Percentiles rank a stretch among this genome's conserved stretches.
phyloP scores from a whole-genome alignment of 73 alveolate genomes.

The Paramecium caudatum region DNA sequence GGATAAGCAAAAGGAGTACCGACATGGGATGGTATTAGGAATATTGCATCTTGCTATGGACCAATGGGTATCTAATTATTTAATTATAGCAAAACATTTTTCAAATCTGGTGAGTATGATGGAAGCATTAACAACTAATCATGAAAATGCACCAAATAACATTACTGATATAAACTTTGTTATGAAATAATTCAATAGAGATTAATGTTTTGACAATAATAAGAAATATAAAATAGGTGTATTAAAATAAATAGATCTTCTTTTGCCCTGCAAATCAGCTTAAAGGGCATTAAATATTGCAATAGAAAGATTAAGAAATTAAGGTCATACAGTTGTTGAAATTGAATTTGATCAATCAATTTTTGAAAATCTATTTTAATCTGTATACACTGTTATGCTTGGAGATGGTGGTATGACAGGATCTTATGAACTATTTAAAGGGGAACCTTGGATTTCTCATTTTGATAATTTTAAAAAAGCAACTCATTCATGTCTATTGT shows the following conservation, averaged over 20 bases:
- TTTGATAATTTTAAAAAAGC: slow-evolving; percentile 50
- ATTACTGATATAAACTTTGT: slow-evolving; percentile 45
- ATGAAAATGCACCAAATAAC: slow-evolving; percentile 3
- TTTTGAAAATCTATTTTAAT: background rate
- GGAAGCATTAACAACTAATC: slow-evolving; percentile 28
- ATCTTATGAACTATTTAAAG: slow-evolving; percentile 39
- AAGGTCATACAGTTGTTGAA: slow-evolving; percentile 72
- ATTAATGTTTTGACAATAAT: slow-evolving; percentile 8
- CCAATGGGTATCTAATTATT: slow-evolving; percentile 62
- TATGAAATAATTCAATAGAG: background rate
- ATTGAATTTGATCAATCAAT: slow-evolving; percentile 48
- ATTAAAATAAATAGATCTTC: slow-evolving; percentile 6
- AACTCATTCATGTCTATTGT: background rate
- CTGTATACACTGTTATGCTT: slow-evolving; percentile 29
- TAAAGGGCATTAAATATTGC: slow-evolving; percentile 69
- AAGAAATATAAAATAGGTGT: slow-evolving; percentile 58
- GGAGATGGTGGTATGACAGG: slow-evolving; percentile 66
- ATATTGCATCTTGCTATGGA: slow-evolving; percentile 72
- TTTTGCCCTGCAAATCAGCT: slow-evolving; percentile 62
- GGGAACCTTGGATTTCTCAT: slow-evolving; percentile 55
- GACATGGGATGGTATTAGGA: slow-evolving; percentile 68
- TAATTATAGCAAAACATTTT: slow-evolving; percentile 5
- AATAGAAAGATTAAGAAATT: slow-evolving; percentile 12
- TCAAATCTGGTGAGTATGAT: slow-evolving; percentile 19
- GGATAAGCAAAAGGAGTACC: slow-evolving; percentile 67